phyloP scores from a whole-genome alignment of 1,139 yeast genomes.

The Candida buenavistaensis region DNA sequence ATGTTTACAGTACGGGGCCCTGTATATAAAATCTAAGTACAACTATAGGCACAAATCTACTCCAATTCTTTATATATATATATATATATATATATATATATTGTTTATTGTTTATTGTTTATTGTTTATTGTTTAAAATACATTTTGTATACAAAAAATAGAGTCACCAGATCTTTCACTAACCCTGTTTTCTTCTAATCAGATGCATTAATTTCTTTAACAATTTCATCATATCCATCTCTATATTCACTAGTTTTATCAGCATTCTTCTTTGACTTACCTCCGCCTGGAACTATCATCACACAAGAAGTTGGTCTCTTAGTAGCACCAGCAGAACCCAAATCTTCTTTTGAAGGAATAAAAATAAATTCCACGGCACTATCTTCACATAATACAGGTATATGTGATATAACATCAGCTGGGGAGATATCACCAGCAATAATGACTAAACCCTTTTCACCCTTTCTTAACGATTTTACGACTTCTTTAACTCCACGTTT shows the following conservation, averaged over 20 bases:
- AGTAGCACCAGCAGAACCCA: conserved; percentile 98
- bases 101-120: too few species aligned
- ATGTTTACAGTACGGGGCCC: too few species aligned
- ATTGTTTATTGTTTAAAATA: too few species aligned
- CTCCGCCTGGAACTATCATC: conserved; percentile 96
- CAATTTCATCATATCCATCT: conserved; percentile 90
- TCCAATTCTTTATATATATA: too few species aligned
- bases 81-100: too few species aligned
- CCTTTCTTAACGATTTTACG: conserved; percentile 95
- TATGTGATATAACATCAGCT: conserved; percentile 93
- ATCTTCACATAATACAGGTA: conserved; percentile 97
- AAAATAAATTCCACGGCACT: conserved; percentile 85
- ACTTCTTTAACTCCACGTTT: conserved; percentile 99
- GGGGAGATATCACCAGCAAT: conserved; percentile 99
- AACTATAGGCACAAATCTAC: too few species aligned
- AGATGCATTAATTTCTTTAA: conserved; percentile 72
- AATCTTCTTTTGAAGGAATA: conserved; percentile 95
- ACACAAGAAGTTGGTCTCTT: conserved; percentile 99
- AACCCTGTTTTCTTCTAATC: too few species aligned
- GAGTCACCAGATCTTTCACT: too few species aligned
- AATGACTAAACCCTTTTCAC: conserved; percentile 94
- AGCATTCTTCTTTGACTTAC: conserved; percentile 75
- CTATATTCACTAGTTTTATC: conserved; percentile 88
- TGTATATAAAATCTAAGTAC: too few species aligned
- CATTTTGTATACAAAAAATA: too few species aligned